phyloP scores from a whole-genome alignment of 352 stramenopile species.

The Phytophthora syringae region DNA sequence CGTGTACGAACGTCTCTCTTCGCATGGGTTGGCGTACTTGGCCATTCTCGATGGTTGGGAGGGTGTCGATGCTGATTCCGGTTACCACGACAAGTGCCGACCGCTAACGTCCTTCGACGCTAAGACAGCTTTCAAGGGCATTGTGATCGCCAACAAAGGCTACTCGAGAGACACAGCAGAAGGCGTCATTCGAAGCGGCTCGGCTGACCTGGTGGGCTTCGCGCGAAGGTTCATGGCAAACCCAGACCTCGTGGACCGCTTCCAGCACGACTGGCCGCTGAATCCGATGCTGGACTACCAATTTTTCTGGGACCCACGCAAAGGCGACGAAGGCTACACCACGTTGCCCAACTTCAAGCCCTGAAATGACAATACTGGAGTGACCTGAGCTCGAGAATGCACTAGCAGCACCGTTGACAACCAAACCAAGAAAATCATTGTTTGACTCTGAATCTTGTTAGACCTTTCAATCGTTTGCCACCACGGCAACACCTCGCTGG shows the following conservation, averaged over 20 bases:
- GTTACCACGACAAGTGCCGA: conserved; percentile 40
- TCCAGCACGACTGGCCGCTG: conserved; percentile 31
- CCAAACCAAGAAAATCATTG: background rate
- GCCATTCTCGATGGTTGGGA: conserved; percentile 38
- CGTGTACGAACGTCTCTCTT: conserved; percentile 24
- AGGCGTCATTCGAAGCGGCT: conserved; percentile 29
- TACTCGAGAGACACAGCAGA: conserved; percentile 41
- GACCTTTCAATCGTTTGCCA: conserved; percentile 2
- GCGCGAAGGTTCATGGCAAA: conserved; percentile 47
- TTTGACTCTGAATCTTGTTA: no score
- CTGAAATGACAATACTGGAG: background rate
- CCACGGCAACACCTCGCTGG: conserved; percentile 7
- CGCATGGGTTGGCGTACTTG: conserved; percentile 35
- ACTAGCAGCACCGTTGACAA: background rate
- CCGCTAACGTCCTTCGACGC: conserved; percentile 34
- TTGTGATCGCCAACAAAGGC: conserved; percentile 37
- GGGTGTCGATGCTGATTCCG: conserved; percentile 27
- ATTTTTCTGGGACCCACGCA: conserved; percentile 32
- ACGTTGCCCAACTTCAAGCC: conserved; percentile 10
- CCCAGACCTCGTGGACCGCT: conserved; percentile 46
- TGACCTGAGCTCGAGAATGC: no score
- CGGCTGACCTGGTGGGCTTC: conserved; percentile 47
- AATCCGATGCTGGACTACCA: conserved; percentile 27
- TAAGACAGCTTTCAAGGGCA: conserved; percentile 38
- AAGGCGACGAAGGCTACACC: conserved; percentile 33